Evolutionary conservation across 768 basidiomycete species (phyloP), one percentile per base, ranked within the genome.

Genomic region (Guyanaporus albipodus): DNA sequence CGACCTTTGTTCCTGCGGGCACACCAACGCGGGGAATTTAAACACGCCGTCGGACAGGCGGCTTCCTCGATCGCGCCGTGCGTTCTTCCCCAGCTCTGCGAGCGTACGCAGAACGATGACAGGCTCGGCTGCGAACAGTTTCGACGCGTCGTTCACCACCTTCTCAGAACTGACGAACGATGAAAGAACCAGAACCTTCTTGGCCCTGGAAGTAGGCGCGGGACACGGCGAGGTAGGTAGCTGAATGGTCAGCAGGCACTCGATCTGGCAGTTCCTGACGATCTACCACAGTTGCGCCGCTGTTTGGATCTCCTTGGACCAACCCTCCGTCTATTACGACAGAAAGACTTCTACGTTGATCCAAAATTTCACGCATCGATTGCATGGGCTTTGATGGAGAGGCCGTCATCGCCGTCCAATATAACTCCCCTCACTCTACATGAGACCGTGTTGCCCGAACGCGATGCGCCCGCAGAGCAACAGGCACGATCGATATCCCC

Each of bases 311-410:
- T 71, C 19, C 65, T 96, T 33, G 71, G 75, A 5, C 83, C 85
- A 1, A 69, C 73, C 7, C 68, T 95, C 37, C 68, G 68, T 23
- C 60, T 65, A 4, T 70, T 90, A 27, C 82, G 84, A 43, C 86
- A 94, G 54, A 82, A 84, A 53, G 75, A 78, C 46, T 96, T 90
- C 66, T 95, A 97, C 67, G 58, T 70, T 27, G 69, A 79, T 24
- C 91, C 94, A 17, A 79, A 83, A 36, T 96, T 93, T 59, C 94
- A 97, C 61, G 77, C 87, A 11, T 94, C 91, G 2, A 81, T 96
- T 44, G 91, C 83, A 9, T 96, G 94, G 93, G 81, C 83, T 12
- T 72, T 91, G 35, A 76, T 91, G 40, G 72, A 78, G 27, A 50
- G 51, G 33, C 15, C 45, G 26, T 36, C 52, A 8, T 26, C 50